phyloP scores from a whole-genome alignment of 768 basidiomycete genomes.

The Lyophyllum decastes region DNA sequence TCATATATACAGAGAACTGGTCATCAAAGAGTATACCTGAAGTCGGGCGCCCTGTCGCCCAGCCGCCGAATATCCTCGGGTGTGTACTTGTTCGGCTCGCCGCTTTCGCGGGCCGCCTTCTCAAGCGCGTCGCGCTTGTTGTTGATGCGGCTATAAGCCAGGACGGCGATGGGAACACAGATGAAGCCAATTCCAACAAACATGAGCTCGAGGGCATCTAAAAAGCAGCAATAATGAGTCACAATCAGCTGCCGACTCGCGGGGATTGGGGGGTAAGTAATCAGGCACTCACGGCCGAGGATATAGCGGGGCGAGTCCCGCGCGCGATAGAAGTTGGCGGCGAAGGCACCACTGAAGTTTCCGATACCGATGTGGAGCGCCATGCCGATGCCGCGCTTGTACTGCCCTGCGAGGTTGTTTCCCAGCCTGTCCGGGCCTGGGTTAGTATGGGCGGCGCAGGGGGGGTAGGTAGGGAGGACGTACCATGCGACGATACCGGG shows the following conservation, averaged over 20 bases:
- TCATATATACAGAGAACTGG: background rate
- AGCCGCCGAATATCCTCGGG: conserved; percentile 39
- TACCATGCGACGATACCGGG: conserved; percentile 68
- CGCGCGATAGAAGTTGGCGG: conserved; percentile 61
- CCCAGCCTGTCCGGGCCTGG: conserved; percentile 48
- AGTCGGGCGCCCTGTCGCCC: conserved; percentile 66
- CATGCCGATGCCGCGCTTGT: conserved; percentile 70
- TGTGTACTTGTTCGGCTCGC: conserved; percentile 34
- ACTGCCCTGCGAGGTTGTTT: conserved; percentile 68
- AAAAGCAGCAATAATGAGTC: background rate
- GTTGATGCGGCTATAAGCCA: conserved; percentile 60
- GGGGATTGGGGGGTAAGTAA: background rate
- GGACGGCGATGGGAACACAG: conserved; percentile 44
- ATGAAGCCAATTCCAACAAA: conserved; percentile 68
- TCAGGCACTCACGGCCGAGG: conserved; percentile 55
- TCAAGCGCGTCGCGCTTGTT: conserved; percentile 42
- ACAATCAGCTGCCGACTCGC: background rate
- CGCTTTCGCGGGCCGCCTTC: conserved; percentile 28
- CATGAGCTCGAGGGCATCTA: conserved; percentile 67
- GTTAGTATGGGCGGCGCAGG: background rate
- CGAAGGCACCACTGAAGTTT: conserved; percentile 65
- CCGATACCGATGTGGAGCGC: conserved; percentile 70
- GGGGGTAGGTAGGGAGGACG: conserved; percentile 4
- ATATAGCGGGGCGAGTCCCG: conserved; percentile 62
- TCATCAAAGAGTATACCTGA: conserved; percentile 48